Evolutionary conservation across 2,329 filamentous ascomycete species (phyloP), one percentile per base, ranked within the genome.

Genomic region (Colletotrichum camelliae): DNA sequence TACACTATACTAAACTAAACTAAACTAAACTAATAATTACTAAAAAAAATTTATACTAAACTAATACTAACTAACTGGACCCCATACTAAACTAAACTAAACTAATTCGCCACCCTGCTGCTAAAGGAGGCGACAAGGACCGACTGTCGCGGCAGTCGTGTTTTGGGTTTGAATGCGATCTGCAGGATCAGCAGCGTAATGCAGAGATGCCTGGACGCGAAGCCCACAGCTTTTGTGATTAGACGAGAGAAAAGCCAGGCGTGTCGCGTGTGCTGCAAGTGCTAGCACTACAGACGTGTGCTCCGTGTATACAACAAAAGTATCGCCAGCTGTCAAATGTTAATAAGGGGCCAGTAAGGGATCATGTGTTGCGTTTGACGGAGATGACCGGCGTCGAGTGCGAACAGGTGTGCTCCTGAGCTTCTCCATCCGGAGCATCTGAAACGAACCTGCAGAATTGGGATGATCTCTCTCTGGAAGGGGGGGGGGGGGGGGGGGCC

Each of bases 131-230:
- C 64, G 21, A 69, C 35, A 21, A 64, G 48, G 64, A 64, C 58
- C 70, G 62, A 48, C 21, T 61, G 9, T 68, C 52, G 58, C 70
- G 74, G 58, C 64, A 73, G 70, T 74, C 35, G 72, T 69, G 43
- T 73, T 74, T 65, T 58, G 70, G 57, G 57, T 75, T 74, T 76
- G 70, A 72, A 74, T 76, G 58, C 60, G 74, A 76, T 75, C 70
- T 73, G 70, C 73, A 37, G 64, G 74, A 75, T 76, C 74, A 76
- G 70, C 74, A 69, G 48, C 62, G 57, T 58, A 67, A 57, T 31
- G 33, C 62, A 72, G 43, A 52, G 48, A 61, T 37, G 61, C 52
- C 29, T 72, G 57, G n/a, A 55, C 15, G 16, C 21, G 39, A 16
- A 68, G 33, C 24, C 69, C 52, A 67, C 61, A 27, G 29, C 39